Conservation (phyloP, 805 yeast genomes). For the Komagataella ulmi region DNA sequence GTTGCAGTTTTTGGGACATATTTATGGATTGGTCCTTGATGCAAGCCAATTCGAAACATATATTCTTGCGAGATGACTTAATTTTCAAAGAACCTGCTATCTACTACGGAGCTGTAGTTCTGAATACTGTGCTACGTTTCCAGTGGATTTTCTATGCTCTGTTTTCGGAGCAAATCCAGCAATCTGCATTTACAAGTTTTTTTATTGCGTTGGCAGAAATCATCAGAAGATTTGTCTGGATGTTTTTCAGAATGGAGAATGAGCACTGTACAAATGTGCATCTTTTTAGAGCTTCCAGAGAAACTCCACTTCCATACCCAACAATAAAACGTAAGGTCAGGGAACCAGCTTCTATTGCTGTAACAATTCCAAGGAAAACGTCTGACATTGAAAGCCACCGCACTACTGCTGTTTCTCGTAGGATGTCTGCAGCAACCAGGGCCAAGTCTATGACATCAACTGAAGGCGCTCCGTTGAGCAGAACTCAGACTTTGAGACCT, state of each 20-base stretch:
- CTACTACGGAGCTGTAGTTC: conserved; percentile 64
- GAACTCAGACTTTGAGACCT: conserved; percentile 5
- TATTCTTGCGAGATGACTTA: conserved; percentile 57
- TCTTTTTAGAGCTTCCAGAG: conserved; percentile 77
- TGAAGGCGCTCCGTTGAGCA: conserved; percentile 4
- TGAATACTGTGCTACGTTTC: conserved; percentile 66
- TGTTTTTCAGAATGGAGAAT: conserved; percentile 86
- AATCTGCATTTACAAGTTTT: conserved; percentile 79
- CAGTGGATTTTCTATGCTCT: conserved; percentile 88
- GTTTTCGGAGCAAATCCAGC: conserved; percentile 66
- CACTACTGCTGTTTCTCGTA: not conserved
- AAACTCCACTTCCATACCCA: conserved; percentile 73
- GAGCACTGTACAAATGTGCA: conserved; percentile 90
- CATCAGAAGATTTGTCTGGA: conserved; percentile 78
- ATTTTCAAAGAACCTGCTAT: conserved; percentile 44
- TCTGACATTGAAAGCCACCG: not conserved
- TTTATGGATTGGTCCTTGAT: conserved; percentile 93
- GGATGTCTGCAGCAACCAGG: not conserved
- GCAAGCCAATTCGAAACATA: conserved; percentile 46
- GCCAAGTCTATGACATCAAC: conserved; percentile 2
- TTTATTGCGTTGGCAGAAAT: conserved; percentile 74
- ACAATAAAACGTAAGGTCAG: conserved; percentile 2
- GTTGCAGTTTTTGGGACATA: conserved; percentile 75
- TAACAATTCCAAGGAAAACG: not conserved
- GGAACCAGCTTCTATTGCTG: not conserved